These are phyloP conservation scores for Rugonectria rugulosa DNA, from an alignment of 2,329 filamentous ascomycete genomes.

Conservation along the genomic window DNA sequence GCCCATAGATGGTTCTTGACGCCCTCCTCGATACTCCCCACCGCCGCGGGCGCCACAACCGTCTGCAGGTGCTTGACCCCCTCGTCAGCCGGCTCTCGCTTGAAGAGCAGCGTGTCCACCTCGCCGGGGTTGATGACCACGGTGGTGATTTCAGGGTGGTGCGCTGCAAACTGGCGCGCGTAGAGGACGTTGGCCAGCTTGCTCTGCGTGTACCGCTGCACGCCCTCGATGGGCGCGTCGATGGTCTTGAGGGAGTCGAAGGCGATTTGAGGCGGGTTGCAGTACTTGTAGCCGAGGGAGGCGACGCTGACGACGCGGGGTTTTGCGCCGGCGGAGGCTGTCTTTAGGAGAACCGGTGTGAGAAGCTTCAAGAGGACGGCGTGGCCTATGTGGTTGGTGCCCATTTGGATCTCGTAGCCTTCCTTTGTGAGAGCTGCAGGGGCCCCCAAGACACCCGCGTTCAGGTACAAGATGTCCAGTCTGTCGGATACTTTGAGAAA, in stretches of 20 bases:
- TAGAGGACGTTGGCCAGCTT: slow-evolving; percentile 19
- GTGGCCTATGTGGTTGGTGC: slow-evolving; percentile 23
- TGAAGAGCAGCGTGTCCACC: slow-evolving; percentile 12
- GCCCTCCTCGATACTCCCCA: slow-evolving; percentile 7
- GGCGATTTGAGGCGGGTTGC: slow-evolving; percentile 5
- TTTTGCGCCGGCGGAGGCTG: neutral
- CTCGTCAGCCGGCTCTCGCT: slow-evolving; percentile 13
- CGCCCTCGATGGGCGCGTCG: slow-evolving; percentile 6
- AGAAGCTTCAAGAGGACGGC: slow-evolving; percentile 15
- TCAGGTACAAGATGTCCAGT: slow-evolving; percentile 1
- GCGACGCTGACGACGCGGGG: slow-evolving; percentile 16
- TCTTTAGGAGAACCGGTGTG: slow-evolving; percentile 12
- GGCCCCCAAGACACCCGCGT: slow-evolving; percentile 6
- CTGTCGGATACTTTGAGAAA: slow-evolving; percentile 2
- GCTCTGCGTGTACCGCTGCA: slow-evolving; percentile 19
- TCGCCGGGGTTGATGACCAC: slow-evolving; percentile 15
- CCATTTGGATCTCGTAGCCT: slow-evolving; percentile 23
- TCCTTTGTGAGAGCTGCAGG: slow-evolving; percentile 13
- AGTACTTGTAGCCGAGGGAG: slow-evolving; percentile 13
- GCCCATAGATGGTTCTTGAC: slow-evolving; percentile 22
- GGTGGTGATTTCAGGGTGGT: slow-evolving; percentile 9
- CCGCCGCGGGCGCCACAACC: neutral
- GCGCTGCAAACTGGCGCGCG: slow-evolving; percentile 1
- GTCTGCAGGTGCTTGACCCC: slow-evolving; percentile 9
- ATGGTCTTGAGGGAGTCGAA: slow-evolving; percentile 15